Percentiles rank a stretch among this genome's conserved stretches.
Evolutionary conservation across 2,329 filamentous ascomycete genomes (phyloP).

Genomic region (Gaeumannomyces tritici): DNA sequence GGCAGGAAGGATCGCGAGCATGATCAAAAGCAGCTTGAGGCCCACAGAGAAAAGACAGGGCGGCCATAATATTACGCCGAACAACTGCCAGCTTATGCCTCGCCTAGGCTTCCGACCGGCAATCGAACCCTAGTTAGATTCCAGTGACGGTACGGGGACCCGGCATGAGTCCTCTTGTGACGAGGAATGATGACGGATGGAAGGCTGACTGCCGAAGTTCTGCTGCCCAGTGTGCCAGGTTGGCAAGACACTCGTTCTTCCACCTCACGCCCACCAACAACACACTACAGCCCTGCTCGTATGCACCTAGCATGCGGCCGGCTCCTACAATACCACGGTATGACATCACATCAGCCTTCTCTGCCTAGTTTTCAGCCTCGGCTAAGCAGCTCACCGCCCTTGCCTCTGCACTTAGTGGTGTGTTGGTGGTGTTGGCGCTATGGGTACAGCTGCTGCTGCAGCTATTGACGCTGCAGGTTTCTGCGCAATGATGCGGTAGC

Average conservation of each 20-base stretch:
- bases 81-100: too few species aligned
- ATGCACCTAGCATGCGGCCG: not conserved
- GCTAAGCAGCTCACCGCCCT: not conserved
- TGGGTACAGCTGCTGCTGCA: too few species aligned
- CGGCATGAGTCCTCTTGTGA: too few species aligned
- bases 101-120: too few species aligned
- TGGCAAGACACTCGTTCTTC: too few species aligned
- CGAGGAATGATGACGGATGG: too few species aligned
- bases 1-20: not conserved
- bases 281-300: too few species aligned
- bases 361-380: not conserved
- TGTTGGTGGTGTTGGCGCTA: too few species aligned
- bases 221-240: too few species aligned
- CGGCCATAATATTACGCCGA: too few species aligned
- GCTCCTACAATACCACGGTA: not conserved
- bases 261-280: not conserved
- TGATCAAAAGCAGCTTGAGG: not conserved
- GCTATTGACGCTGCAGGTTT: conserved; percentile 21
- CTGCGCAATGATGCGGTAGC: conserved; percentile 41
- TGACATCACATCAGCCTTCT: not conserved
- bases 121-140: not conserved
- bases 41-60: too few species aligned
- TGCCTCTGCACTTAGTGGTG: not conserved
- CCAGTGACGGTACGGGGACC: too few species aligned
- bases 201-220: not conserved